These are phyloP conservation scores for Hypoxylon sp. DNA, from an alignment of 2,329 filamentous ascomycete species.

Conservation along the genomic window DNA sequence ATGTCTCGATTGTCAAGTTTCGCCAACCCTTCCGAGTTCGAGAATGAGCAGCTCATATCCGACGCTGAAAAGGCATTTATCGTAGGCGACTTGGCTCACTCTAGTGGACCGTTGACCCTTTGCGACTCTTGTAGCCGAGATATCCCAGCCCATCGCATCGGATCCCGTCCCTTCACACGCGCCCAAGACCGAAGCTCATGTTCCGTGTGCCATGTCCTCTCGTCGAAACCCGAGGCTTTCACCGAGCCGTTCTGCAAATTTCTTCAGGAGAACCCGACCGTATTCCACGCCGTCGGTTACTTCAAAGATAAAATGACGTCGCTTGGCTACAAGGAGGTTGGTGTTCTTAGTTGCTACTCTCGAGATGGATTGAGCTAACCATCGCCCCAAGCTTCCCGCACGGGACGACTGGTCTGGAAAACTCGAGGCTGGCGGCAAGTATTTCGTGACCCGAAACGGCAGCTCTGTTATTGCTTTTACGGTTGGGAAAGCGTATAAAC, in stretches of 20 bases:
- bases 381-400: constrained; percentile 73
- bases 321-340: constrained; percentile 80
- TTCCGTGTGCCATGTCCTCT: constrained; percentile 45
- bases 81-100: constrained; percentile 46
- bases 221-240: constrained; percentile 72
- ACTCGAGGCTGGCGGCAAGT: constrained; percentile 85
- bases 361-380: constrained; percentile 6
- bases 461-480: constrained; percentile 88
- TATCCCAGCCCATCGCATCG: constrained; percentile 53
- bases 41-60: constrained; percentile 44
- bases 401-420: constrained; percentile 82
- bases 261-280: constrained; percentile 89
- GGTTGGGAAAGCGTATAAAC: constrained; percentile 83
- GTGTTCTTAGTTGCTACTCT: constrained; percentile 44
- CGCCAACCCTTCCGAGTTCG: constrained; percentile 50
- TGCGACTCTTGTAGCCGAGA: constrained; percentile 50
- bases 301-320: constrained; percentile 80
- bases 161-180: constrained; percentile 41
- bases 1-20: constrained; percentile 51
- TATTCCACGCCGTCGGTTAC: constrained; percentile 89
- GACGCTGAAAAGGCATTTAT: constrained; percentile 50
- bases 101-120: constrained; percentile 33
- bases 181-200: constrained; percentile 42
- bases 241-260: constrained; percentile 90
- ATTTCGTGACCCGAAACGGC: constrained; percentile 88